Evolutionary conservation across 345 rosid species (phyloP).

Genomic region (Lepidium aucheri): DNA sequence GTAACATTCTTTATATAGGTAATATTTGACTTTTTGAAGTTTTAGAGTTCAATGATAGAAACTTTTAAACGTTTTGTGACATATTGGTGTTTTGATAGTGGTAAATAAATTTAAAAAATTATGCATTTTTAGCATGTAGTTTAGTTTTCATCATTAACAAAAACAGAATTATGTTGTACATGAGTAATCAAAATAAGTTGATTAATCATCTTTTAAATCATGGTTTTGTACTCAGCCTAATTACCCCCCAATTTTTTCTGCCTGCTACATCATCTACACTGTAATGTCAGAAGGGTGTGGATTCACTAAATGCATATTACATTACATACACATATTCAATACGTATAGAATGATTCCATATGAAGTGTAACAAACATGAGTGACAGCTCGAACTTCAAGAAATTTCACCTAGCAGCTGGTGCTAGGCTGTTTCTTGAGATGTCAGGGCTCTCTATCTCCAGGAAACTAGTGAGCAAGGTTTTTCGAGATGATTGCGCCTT

Average conservation of each 20-base stretch:
- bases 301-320: background rate
- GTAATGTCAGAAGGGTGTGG: background rate
- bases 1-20: too few relatives aligned
- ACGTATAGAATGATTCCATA: background rate
- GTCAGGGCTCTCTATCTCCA: slow-evolving; percentile 83
- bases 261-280: background rate
- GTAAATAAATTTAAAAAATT: too few relatives aligned
- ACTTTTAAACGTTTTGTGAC: too few relatives aligned
- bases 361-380: background rate
- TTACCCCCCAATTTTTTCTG: background rate
- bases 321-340: background rate
- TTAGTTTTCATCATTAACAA: too few relatives aligned
- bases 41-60: too few relatives aligned
- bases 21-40: too few relatives aligned
- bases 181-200: background rate
- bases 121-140: too few relatives aligned
- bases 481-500: slow-evolving; percentile 72
- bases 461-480: slow-evolving; percentile 83
- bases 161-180: too few relatives aligned
- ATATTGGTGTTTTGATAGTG: too few relatives aligned
- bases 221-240: background rate
- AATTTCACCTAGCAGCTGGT: slow-evolving; percentile 69
- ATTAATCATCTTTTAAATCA: background rate
- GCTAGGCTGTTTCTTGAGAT: slow-evolving; percentile 53
- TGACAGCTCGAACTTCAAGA: background rate